These are phyloP conservation scores for Chamaenerion angustifolium DNA, from an alignment of 345 rosid species.

Conservation along the genomic window DNA sequence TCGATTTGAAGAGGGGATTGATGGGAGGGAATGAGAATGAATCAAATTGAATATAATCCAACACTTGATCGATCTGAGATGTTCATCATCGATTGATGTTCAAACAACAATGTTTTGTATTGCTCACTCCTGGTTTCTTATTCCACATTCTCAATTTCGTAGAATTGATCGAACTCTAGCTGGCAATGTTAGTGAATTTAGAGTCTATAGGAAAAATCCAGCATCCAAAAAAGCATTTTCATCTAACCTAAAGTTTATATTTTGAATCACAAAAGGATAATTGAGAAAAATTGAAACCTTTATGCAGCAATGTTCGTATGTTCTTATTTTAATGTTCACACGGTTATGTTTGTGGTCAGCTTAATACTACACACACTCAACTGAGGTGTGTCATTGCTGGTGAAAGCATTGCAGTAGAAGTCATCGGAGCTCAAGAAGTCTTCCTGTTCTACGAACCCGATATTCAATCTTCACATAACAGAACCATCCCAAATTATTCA, in stretches of 20 bases:
- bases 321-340: background rate
- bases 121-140: too few species aligned
- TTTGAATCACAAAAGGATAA: too few species aligned
- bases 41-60: slow-evolving; percentile 27
- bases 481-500: slow-evolving; percentile 10
- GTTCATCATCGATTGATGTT: slow-evolving; percentile 18
- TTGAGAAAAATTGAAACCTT: too few species aligned
- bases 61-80: slow-evolving; percentile 64
- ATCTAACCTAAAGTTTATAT: too few species aligned
- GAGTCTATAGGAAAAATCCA: too few species aligned
- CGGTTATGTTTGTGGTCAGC: slow-evolving; percentile 20
- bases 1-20: too few species aligned
- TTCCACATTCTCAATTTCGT: too few species aligned
- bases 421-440: slow-evolving; percentile 41
- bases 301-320: background rate
- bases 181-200: too few species aligned
- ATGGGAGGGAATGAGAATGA: slow-evolving; percentile 20
- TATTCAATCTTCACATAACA: slow-evolving; percentile 14
- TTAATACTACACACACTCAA: slow-evolving; percentile 31
- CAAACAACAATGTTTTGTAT: slow-evolving; percentile 2
- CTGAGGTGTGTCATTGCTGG: slow-evolving; percentile 47
- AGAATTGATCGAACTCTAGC: too few species aligned
- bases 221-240: too few species aligned
- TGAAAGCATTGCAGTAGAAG: slow-evolving; percentile 50
- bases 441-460: slow-evolving; percentile 34